Evolutionary conservation across 2,329 filamentous ascomycete species (phyloP), one percentile per base, ranked within the genome.

Genomic region (Alternaria hordeiaustralica): DNA sequence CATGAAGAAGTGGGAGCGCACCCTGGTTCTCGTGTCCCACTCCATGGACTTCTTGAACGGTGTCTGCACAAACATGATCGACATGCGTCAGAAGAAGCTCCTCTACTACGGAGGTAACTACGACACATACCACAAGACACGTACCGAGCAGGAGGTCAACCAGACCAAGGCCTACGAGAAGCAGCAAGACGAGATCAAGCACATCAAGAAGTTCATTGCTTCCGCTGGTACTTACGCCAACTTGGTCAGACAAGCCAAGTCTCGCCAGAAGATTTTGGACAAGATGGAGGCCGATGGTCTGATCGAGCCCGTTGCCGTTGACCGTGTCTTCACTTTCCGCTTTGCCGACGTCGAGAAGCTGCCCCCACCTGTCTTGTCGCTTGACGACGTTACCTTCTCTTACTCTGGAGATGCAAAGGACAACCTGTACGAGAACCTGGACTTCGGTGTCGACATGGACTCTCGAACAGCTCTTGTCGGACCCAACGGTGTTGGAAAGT

Each of bases 131-230:
- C 85, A 89, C 84, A 99, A 98, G 92, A 98, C 95, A 56, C 89
- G 95, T 67, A 84, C 88, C 59, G 96, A 99, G 84, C 92, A 97
- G 83, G 96, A 99, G 84, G 90, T 90, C 82, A 99, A 99, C 86
- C 96, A 99, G 87, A 93, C 92, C 89, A 99, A 98, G 88, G 96
- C 96, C 68, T 99, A 99, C 86, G 87, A 92, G 82, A 99, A 99
- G 88, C 96, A 99, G 82, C 96, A 99, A 81, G 96, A 99, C 67
- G 96, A 99, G 86, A 99, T 99, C 82, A 88, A 90, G 73, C 96
- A 99, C 87, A 99, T 99, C 88, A 98, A 99, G 88, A 97, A 98
- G 85, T 99, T 99, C 87, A 99, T 99, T 81, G 96, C 96, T 78
- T 97, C 95, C 66, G 96, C 96, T 61, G 96, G 96, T 94, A 99